These are phyloP conservation scores for Pleomassaria siparia DNA, from an alignment of 2,329 filamentous ascomycete species.

Conservation along the genomic window DNA sequence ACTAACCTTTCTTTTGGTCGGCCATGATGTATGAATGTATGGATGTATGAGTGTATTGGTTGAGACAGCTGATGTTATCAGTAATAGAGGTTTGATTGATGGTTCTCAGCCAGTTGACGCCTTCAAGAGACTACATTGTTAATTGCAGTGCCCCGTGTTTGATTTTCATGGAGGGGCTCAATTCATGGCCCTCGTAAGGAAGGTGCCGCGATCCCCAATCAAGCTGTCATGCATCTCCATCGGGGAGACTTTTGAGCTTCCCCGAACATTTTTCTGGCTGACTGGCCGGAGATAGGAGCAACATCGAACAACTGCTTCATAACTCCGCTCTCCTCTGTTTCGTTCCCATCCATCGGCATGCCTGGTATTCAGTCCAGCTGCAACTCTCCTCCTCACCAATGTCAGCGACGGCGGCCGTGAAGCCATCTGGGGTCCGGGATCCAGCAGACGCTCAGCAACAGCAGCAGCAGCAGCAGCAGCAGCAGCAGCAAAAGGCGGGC, in stretches of 20 bases:
- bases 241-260: conserved; percentile 37
- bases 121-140: not conserved
- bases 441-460: no score
- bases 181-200: not conserved
- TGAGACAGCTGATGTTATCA: no score
- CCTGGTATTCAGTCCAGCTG: not conserved
- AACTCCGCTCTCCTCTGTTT: not conserved
- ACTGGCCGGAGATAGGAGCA: conserved; percentile 4
- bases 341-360: not conserved
- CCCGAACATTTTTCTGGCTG: conserved; percentile 19
- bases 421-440: conserved; percentile 29
- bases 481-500: conserved; percentile 26
- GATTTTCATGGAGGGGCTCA: conserved; percentile 6
- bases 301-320: not conserved
- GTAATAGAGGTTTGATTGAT: no score
- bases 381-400: conserved; percentile 24
- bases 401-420: conserved; percentile 40
- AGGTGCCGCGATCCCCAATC: not conserved
- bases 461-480: no score
- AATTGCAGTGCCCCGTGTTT: not conserved
- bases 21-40: not conserved
- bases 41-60: not conserved
- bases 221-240: conserved; percentile 19
- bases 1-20: conserved; percentile 1
- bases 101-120: no score